These are phyloP conservation scores for Fraxinus floribunda DNA, from an alignment of 305 asterid species.

Conservation along the genomic window DNA sequence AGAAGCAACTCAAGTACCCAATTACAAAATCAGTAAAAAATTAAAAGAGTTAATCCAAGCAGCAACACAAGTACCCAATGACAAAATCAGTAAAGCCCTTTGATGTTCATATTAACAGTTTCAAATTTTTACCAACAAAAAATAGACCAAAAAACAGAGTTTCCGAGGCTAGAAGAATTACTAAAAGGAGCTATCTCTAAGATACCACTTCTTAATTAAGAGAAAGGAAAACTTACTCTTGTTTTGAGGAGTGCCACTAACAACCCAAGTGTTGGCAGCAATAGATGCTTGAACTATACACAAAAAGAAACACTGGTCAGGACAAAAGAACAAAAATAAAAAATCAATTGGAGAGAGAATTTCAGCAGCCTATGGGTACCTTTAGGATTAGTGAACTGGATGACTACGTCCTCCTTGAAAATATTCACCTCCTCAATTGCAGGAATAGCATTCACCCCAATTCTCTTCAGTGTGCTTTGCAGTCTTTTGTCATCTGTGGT, in stretches of 20 bases:
- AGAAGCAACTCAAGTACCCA: too few species aligned
- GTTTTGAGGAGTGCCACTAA: slow-evolving; percentile 82
- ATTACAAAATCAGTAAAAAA: too few species aligned
- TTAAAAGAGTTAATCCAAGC: too few species aligned
- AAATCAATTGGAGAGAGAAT: not conserved
- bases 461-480: slow-evolving; percentile 80
- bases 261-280: slow-evolving; percentile 91
- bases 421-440: slow-evolving; percentile 84
- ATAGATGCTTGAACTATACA: slow-evolving; percentile 77
- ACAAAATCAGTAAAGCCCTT: too few species aligned
- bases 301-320: not conserved
- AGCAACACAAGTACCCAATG: too few species aligned
- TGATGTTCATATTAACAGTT: too few species aligned
- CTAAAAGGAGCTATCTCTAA: not conserved
- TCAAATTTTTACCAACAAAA: not conserved
- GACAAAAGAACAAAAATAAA: not conserved
- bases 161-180: not conserved
- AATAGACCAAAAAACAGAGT: not conserved
- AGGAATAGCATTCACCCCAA: slow-evolving; percentile 79
- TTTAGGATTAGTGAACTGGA: slow-evolving; percentile 72
- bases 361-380: slow-evolving; percentile 29
- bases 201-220: not conserved
- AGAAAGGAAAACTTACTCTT: slow-evolving; percentile 50
- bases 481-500: slow-evolving; percentile 83
- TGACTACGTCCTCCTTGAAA: slow-evolving; percentile 80